Conservation (phyloP, 2,329 filamentous ascomycete genomes). For the Grosmannia serpens region DNA sequence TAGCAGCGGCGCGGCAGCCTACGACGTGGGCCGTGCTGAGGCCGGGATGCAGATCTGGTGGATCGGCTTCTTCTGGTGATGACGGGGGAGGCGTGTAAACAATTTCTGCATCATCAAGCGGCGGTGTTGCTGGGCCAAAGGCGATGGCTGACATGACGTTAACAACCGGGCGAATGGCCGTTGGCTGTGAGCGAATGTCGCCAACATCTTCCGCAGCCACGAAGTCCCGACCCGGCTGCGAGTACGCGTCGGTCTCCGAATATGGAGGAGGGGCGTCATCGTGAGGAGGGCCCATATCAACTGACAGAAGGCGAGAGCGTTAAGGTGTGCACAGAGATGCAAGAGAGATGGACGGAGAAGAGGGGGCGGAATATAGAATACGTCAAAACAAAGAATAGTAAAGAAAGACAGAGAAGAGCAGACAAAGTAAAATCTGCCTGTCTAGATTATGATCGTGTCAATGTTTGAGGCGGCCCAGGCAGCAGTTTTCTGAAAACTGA, state of each 20-base stretch:
- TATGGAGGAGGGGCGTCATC: slow-evolving; percentile 44
- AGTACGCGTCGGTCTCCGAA: slow-evolving; percentile 45
- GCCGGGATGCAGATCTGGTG: too few species aligned
- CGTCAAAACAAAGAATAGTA: background rate
- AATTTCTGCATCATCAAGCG: too few species aligned
- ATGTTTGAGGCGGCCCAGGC: background rate
- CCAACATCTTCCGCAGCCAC: background rate
- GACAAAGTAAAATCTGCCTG: background rate
- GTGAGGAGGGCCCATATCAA: slow-evolving; percentile 20
- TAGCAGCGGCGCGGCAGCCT: too few species aligned
- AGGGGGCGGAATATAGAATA: background rate
- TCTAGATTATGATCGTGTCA: background rate
- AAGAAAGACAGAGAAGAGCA: background rate
- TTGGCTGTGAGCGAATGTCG: too few species aligned
- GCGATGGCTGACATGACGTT: too few species aligned
- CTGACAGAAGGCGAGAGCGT: background rate
- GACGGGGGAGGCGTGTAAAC: too few species aligned
- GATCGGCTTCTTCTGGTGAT: too few species aligned
- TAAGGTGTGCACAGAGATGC: background rate
- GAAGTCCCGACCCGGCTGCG: slow-evolving; percentile 22
- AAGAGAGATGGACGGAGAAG: background rate
- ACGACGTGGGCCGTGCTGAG: too few species aligned
- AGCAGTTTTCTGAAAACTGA: background rate
- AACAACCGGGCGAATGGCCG: too few species aligned
- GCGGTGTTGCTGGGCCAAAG: too few species aligned